A percentile compares a stretch with the other conserved stretches of the same genome.
Evolutionary conservation across 2,329 filamentous ascomycete genomes (phyloP).

Genomic region (Trichophyton mentagrophytes): DNA sequence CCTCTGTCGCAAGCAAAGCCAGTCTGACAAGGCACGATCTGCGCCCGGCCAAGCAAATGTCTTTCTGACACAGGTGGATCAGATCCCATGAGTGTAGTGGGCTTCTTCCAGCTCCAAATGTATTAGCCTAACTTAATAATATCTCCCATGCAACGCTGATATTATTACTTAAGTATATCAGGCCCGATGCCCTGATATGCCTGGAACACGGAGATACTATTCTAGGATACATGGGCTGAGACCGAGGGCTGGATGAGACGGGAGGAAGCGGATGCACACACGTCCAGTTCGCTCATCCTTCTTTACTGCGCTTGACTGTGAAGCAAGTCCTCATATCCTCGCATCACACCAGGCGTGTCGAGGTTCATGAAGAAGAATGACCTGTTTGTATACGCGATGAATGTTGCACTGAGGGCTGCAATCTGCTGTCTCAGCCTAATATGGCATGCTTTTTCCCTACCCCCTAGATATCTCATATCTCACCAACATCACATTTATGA

Average conservation of each 20-base stretch:
- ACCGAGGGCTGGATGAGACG: background rate
- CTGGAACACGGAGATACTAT: background rate
- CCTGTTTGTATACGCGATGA: background rate
- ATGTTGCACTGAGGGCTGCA: background rate
- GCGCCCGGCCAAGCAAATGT: slow-evolving; percentile 1
- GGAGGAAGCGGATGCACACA: background rate
- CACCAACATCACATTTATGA: background rate
- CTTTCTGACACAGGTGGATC: slow-evolving; percentile 2
- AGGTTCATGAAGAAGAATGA: background rate
- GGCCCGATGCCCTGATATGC: background rate
- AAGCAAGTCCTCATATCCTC: background rate
- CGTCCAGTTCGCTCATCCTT: background rate
- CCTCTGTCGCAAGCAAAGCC: background rate
- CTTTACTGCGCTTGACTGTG: too few species aligned
- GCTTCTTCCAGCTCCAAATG: background rate
- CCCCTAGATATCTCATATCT: background rate
- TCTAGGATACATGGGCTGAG: background rate
- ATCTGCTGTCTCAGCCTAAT: background rate
- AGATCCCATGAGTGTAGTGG: background rate
- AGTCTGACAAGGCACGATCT: background rate
- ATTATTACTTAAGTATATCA: background rate
- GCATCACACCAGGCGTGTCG: background rate
- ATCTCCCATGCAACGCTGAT: background rate
- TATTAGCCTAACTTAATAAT: background rate
- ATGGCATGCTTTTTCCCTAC: background rate